phyloP scores from a whole-genome alignment of 1,139 yeast species.

The Geotrichum macrosporum region DNA sequence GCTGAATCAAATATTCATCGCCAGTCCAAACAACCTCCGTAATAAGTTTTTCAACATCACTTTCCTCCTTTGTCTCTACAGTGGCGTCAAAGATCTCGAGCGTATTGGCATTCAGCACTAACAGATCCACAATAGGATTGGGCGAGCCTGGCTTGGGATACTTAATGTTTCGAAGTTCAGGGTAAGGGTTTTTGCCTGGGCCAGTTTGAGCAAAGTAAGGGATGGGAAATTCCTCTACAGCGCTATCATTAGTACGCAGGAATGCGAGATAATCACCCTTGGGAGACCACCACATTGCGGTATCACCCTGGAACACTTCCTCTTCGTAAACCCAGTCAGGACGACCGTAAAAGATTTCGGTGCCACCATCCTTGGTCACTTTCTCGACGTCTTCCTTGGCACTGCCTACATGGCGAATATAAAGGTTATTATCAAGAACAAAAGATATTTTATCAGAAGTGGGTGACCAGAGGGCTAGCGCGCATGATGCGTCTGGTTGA shows the following conservation, averaged over 20 bases:
- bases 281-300: conserved; percentile 85
- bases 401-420: conserved; percentile 41
- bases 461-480: conserved; percentile 75
- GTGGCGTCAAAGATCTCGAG: conserved; percentile 32
- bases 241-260: conserved; percentile 64
- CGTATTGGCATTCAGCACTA: conserved; percentile 43
- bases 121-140: conserved; percentile 59
- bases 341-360: conserved; percentile 69
- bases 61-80: conserved; percentile 32
- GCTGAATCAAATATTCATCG: conserved; percentile 50
- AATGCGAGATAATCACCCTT: conserved; percentile 62
- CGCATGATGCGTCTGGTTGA: conserved; percentile 34
- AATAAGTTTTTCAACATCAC: conserved; percentile 48
- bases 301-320: conserved; percentile 65
- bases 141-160: conserved; percentile 87
- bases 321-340: conserved; percentile 98
- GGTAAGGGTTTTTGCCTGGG: conserved; percentile 48
- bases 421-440: conserved; percentile 62
- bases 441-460: conserved; percentile 60
- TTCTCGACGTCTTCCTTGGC: conserved; percentile 33
- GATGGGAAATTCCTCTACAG: conserved; percentile 60
- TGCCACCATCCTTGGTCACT: conserved; percentile 67
- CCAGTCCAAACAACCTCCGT: conserved; percentile 75
- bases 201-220: conserved; percentile 53
- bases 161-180: conserved; percentile 52